These are phyloP conservation scores for Penicillium nordicum DNA, from an alignment of 2,329 filamentous ascomycete genomes.

Conservation along the genomic window DNA sequence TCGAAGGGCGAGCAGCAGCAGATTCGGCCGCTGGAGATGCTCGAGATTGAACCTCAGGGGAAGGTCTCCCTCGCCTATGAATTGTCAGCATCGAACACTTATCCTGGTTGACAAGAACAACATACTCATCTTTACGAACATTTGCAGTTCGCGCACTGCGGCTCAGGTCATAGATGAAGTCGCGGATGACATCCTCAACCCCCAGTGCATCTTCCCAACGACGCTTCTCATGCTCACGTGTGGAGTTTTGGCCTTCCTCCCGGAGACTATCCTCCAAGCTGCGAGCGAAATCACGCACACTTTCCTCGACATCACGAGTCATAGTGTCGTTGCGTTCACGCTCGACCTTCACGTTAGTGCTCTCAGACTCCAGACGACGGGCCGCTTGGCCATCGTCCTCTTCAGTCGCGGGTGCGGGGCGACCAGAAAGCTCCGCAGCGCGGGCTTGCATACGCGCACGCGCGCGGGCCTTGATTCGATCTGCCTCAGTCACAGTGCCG, in stretches of 20 bases:
- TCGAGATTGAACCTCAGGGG: constrained; percentile 45
- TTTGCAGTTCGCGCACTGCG: constrained; percentile 75
- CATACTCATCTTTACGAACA: constrained; percentile 61
- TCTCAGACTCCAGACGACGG: constrained; percentile 86
- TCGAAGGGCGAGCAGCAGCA: constrained; percentile 36
- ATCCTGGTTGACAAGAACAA: not conserved
- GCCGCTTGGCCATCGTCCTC: constrained; percentile 75
- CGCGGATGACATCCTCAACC: constrained; percentile 92
- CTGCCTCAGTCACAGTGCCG: constrained; percentile 84
- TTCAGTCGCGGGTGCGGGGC: constrained; percentile 64
- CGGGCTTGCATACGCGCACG: constrained; percentile 99
- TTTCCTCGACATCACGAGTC: constrained; percentile 95
- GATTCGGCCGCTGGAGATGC: constrained; percentile 50
- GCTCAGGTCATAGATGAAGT: constrained; percentile 96
- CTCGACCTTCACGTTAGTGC: constrained; percentile 72
- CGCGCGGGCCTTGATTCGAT: constrained; percentile 88
- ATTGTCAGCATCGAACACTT: constrained; percentile 14
- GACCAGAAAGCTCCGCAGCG: constrained; percentile 85
- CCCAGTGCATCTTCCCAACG: constrained; percentile 95
- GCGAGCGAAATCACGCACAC: constrained; percentile 80
- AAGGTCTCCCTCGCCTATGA: constrained; percentile 52
- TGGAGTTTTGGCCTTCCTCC: constrained; percentile 69
- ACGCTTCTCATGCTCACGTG: constrained; percentile 83
- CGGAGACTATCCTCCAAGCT: constrained; percentile 85
- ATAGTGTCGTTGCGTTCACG: constrained; percentile 93